Evolutionary conservation across 768 basidiomycete species (phyloP).

Genomic region (Leccinum pellstonianum): DNA sequence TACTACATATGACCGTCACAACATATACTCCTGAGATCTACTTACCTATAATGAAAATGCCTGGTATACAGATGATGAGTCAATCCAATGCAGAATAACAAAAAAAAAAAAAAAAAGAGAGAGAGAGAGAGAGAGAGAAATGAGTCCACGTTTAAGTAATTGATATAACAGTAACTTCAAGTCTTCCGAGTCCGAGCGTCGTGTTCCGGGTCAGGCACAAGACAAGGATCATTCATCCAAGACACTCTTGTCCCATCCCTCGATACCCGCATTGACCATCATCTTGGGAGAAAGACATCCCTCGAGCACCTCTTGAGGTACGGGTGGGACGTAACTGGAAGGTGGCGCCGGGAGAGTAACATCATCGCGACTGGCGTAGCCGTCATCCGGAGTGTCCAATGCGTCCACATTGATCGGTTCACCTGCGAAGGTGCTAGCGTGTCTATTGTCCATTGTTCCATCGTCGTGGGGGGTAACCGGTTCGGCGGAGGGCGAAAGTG

Average conservation of each 20-base stretch:
- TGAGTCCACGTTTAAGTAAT: neutral
- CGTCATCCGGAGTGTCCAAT: neutral
- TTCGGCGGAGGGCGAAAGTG: neutral
- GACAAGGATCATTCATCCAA: neutral
- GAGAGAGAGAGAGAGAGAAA: too few relatives aligned
- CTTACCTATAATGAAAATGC: too few relatives aligned
- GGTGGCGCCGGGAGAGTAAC: neutral
- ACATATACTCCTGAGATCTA: too few relatives aligned
- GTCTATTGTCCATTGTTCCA: neutral
- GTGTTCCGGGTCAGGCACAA: neutral
- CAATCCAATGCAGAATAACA: too few relatives aligned
- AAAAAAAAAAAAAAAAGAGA: too few relatives aligned
- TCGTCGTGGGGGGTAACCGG: neutral
- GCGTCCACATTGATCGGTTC: neutral
- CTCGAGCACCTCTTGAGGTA: neutral
- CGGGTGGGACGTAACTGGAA: neutral
- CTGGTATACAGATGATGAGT: too few relatives aligned
- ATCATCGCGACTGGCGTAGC: neutral
- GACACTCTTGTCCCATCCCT: constrained; percentile 7
- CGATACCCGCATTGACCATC: constrained; percentile 7
- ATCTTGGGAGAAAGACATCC: constrained; percentile 11
- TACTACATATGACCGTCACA: too few relatives aligned
- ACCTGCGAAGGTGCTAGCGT: neutral
- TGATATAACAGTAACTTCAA: neutral
- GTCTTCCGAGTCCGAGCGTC: too few relatives aligned